Conservation (phyloP, 108 stramenopile species). For the Fistulifera solaris region DNA sequence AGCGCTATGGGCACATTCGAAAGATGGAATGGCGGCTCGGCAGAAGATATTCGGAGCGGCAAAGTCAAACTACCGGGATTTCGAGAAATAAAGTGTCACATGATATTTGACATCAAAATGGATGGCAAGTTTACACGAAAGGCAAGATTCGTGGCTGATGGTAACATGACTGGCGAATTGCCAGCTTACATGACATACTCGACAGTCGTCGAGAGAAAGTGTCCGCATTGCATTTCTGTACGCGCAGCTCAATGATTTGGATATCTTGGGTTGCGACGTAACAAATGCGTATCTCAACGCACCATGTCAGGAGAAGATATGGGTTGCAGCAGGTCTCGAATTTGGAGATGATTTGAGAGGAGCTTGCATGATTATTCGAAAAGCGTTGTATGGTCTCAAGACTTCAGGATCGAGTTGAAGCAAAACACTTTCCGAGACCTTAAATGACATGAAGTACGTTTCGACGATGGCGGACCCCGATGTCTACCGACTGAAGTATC, state of each 20-base stretch:
- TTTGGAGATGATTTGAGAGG: conserved; percentile 9
- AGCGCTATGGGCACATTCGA: conserved; percentile 20
- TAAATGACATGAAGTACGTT: neutral
- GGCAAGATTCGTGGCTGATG: conserved; percentile 23
- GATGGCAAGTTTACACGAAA: conserved; percentile 32
- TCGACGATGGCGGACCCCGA: conserved; percentile 16
- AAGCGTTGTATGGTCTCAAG: conserved; percentile 30
- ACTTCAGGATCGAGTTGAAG: conserved; percentile 2
- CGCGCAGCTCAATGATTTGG: conserved; percentile 27
- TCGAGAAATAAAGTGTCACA: conserved; percentile 27
- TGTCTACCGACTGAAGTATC: neutral
- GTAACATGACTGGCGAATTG: neutral
- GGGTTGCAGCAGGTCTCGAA: conserved; percentile 8
- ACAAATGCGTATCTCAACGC: conserved; percentile 28
- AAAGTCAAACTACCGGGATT: conserved; percentile 13
- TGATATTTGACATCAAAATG: conserved; percentile 35
- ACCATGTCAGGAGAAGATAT: conserved; percentile 20
- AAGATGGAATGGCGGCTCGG: conserved; percentile 7
- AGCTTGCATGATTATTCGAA: conserved; percentile 1
- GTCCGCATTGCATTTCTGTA: conserved; percentile 21
- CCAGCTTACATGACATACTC: neutral
- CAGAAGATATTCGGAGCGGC: neutral
- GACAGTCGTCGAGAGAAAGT: conserved; percentile 20
- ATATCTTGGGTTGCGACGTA: conserved; percentile 17
- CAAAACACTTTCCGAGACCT: neutral